Conservation (phyloP, 1,284 basidiomycete species). For the Hymenochaete sp. region DNA sequence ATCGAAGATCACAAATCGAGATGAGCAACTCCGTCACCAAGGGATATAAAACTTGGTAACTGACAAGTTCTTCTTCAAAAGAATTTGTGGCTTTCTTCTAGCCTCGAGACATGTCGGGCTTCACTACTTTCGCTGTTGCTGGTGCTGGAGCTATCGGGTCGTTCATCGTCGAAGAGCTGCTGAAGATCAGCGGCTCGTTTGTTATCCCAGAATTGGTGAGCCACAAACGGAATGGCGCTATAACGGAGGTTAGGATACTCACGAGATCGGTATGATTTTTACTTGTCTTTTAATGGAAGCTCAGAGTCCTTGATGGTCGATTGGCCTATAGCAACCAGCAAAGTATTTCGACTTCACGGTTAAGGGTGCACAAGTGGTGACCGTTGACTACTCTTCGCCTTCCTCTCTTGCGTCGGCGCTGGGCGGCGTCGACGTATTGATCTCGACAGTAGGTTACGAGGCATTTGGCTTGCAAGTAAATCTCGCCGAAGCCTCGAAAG, state of each 20-base stretch:
- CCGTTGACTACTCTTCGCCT: conserved; percentile 28
- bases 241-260: conserved; percentile 14
- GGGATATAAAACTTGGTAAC: no score
- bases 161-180: conserved; percentile 22
- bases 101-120: conserved; percentile 20
- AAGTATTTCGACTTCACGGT: conserved; percentile 4
- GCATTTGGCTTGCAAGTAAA: conserved; percentile 26
- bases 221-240: conserved; percentile 15
- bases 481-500: conserved; percentile 31
- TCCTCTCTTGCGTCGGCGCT: conserved; percentile 25
- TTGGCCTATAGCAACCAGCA: background rate
- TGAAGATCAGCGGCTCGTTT: conserved; percentile 21
- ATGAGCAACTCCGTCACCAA: no score
- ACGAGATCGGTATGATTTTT: conserved; percentile 19
- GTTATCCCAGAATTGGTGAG: conserved; percentile 22
- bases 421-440: conserved; percentile 28
- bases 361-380: conserved; percentile 25
- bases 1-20: no score
- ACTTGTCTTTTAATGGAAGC: background rate
- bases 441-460: conserved; percentile 27
- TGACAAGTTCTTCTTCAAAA: no score
- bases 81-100: no score
- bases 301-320: background rate
- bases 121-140: conserved; percentile 22
- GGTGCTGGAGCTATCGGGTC: conserved; percentile 23